Evolutionary conservation across 1,284 basidiomycete species (phyloP), one percentile per base, ranked within the genome.

Genomic region (Leccinum fallax): DNA sequence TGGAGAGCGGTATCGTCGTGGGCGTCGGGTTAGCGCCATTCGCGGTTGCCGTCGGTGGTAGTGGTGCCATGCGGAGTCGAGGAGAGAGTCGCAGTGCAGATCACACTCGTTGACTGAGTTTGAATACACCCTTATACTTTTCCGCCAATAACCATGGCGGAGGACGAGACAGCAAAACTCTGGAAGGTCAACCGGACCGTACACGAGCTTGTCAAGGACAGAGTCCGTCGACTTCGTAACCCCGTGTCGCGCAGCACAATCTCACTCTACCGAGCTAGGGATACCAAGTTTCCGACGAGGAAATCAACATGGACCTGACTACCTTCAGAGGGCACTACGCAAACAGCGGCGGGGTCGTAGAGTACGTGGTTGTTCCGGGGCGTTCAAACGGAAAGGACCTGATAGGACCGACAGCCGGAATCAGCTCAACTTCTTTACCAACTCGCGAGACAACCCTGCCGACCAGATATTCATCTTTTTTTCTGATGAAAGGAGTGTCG

Each of bases 121-220:
- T 70, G 61, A 74, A 74, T 65, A 64, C 57, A 59, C 67, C 70
- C 4, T n/a, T 73, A 69, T 69, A 63, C 64, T 65, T 36, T 68
- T 61, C 61, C 64, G 57, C 28, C 28, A 2, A 58, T 63, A 65
- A 68, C 74, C 71, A 87, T 89, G 86, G 79, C 81, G 65, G 88
- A 91, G 65, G 90, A 92, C 76, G 90, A 93, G 75, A 83, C 85
- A 58, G 88, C 94, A 58, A 88, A 90, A 72, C 83, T 99, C 70
- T 98, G 95, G 94, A 91, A 96, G 73, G 95, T 99, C 65, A 96
- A 96, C 78, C 83, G 94, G 71, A 99, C 97, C 49, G 93, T 98
- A 58, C 95, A 98, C 77, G 97, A 99, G 79, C 88, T 99, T 61
- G 93, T 97, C 63, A 88, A 90, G 73, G 97, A 99, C 77, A 86